These are phyloP conservation scores for Kitagawia praeruptora DNA, from an alignment of 129 eudicot species.

Conservation along the genomic window DNA sequence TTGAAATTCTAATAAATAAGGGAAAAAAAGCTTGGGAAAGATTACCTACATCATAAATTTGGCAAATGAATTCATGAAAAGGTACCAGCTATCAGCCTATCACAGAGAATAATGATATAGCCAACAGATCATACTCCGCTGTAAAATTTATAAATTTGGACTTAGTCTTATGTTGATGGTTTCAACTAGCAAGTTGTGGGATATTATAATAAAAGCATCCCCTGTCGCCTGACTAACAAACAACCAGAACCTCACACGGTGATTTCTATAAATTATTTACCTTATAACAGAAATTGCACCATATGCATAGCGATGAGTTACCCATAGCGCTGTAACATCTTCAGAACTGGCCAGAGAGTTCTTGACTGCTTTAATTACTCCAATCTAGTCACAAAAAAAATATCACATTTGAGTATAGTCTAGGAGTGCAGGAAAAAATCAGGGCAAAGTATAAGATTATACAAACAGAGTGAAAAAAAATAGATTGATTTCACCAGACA, in stretches of 20 bases:
- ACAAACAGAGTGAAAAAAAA: background rate
- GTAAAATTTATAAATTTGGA: background rate
- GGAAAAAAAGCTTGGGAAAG: background rate
- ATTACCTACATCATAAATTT: background rate
- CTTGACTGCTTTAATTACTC: slow-evolving; percentile 78
- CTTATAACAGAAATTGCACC: slow-evolving; percentile 51
- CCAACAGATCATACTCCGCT: background rate
- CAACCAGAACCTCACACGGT: background rate
- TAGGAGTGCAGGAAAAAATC: background rate
- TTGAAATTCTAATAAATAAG: background rate
- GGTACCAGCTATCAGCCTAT: background rate
- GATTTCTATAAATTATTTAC: background rate
- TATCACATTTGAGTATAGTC: background rate
- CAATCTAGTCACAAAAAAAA: slow-evolving; percentile 30
- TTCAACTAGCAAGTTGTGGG: background rate
- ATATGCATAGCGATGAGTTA: slow-evolving; percentile 84
- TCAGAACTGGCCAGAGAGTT: slow-evolving; percentile 38
- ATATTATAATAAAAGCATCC: background rate
- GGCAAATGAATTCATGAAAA: background rate
- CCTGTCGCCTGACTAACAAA: background rate
- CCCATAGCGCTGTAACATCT: slow-evolving; percentile 88
- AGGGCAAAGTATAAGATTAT: background rate
- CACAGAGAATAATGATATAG: background rate
- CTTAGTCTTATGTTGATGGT: background rate
- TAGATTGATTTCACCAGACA: background rate